Conservation (phyloP, 1,284 basidiomycete species). For the Polyporus tsugae region DNA sequence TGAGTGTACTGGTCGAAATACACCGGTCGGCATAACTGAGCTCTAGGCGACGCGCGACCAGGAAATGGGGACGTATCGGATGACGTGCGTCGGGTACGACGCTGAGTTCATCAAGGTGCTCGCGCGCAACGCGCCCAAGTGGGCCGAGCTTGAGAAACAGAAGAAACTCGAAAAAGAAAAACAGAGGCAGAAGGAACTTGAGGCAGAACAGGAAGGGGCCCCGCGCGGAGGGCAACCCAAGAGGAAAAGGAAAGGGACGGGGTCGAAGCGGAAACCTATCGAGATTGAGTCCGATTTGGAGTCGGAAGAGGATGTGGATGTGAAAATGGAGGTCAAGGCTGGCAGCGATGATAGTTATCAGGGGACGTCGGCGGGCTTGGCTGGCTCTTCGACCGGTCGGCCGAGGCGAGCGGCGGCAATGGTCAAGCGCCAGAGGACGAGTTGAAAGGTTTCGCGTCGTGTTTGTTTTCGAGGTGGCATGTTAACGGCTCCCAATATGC, state of each 20-base stretch:
- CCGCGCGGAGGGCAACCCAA: too few relatives aligned
- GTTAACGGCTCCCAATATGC: too few relatives aligned
- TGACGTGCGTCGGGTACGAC: constrained; percentile 22
- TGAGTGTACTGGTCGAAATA: too few relatives aligned
- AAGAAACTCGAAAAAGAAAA: too few relatives aligned
- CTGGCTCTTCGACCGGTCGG: not conserved
- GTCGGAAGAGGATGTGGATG: not conserved
- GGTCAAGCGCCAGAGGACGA: not conserved
- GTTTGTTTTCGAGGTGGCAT: too few relatives aligned
- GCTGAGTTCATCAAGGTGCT: constrained; percentile 6
- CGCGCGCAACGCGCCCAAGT: not conserved
- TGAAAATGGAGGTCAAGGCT: not conserved
- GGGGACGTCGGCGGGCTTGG: not conserved
- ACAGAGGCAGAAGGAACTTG: not conserved
- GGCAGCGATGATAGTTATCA: not conserved
- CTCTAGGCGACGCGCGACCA: too few relatives aligned
- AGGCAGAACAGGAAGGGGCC: not conserved
- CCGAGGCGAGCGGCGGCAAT: not conserved
- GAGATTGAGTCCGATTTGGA: not conserved
- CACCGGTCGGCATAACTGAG: too few relatives aligned
- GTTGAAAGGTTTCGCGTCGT: too few relatives aligned
- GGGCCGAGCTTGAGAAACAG: too few relatives aligned
- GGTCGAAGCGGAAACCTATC: not conserved
- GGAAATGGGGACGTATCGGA: constrained; percentile 9
- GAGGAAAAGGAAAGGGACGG: not conserved